Percentiles rank a stretch among this genome's conserved stretches.
Evolutionary conservation across 2,329 filamentous ascomycete species (phyloP).

Genomic region (Chaetothyriales sp.): DNA sequence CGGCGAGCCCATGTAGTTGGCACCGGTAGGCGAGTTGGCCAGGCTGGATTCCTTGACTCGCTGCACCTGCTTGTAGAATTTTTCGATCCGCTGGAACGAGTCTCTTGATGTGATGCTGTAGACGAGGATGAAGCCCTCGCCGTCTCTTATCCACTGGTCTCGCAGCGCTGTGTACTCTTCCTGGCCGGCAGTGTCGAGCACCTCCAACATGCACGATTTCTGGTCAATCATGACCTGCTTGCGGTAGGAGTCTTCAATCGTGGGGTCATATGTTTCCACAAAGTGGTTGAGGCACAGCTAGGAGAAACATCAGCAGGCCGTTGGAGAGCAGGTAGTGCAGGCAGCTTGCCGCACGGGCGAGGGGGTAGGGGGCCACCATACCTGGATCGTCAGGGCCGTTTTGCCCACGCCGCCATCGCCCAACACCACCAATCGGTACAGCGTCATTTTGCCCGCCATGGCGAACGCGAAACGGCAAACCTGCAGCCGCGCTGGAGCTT

Average conservation of each 20-base stretch:
- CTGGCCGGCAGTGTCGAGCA: constrained; percentile 91
- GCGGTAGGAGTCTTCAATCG: constrained; percentile 53
- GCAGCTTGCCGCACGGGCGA: background rate
- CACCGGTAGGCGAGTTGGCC: constrained; percentile 38
- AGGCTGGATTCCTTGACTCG: constrained; percentile 76
- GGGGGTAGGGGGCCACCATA: constrained; percentile 17
- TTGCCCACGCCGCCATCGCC: constrained; percentile 91
- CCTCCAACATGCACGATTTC: constrained; percentile 93
- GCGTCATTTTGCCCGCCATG: constrained; percentile 87
- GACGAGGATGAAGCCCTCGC: constrained; percentile 91
- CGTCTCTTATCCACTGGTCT: constrained; percentile 97
- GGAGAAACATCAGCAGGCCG: constrained; percentile 3
- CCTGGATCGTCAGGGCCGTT: constrained; percentile 79
- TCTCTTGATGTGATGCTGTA: constrained; percentile 97
- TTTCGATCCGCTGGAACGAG: constrained; percentile 85
- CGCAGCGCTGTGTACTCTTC: constrained; percentile 95
- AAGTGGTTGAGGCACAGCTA: constrained; percentile 96
- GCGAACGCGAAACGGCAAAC: background rate
- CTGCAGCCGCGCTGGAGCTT: background rate
- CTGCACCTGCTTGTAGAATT: constrained; percentile 93
- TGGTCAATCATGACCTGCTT: constrained; percentile 73
- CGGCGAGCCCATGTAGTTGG: constrained; percentile 35
- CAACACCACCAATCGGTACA: constrained; percentile 91
- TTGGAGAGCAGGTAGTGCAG: background rate
- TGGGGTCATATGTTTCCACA: constrained; percentile 71